These are phyloP conservation scores for Sarocladium brachiariae DNA, from an alignment of 2,329 filamentous ascomycete species.

Conservation along the genomic window DNA sequence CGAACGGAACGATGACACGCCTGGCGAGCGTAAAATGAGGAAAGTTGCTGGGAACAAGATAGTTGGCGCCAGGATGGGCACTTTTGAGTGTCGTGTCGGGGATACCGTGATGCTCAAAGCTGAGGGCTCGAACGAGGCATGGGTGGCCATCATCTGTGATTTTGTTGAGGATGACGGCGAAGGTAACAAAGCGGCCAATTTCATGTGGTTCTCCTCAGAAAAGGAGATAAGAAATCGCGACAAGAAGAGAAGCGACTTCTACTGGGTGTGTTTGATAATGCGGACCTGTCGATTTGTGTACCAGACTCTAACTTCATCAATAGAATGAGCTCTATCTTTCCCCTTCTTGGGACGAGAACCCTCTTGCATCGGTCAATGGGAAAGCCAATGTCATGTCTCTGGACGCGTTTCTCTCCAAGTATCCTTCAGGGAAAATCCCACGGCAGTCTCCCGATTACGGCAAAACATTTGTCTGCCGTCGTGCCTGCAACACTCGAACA, in stretches of 20 bases:
- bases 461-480: constrained; percentile 83
- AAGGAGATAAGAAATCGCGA: constrained; percentile 79
- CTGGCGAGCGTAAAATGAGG: constrained; percentile 27
- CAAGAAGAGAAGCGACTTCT: constrained; percentile 73
- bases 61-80: constrained; percentile 74
- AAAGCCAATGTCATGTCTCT: constrained; percentile 75
- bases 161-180: constrained; percentile 58
- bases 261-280: constrained; percentile 45
- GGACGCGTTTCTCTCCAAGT: constrained; percentile 57
- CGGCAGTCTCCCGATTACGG: constrained; percentile 67
- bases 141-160: constrained; percentile 83
- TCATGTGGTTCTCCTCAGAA: constrained; percentile 94
- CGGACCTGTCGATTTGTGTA: too few species aligned
- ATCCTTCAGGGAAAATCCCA: constrained; percentile 69
- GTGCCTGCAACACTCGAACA: constrained; percentile 83
- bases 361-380: constrained; percentile 82
- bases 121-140: constrained; percentile 78
- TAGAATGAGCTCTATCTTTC: constrained; percentile 91
- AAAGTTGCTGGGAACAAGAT: constrained; percentile 45
- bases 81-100: constrained; percentile 72
- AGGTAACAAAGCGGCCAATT: constrained; percentile 63
- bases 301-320: not conserved
- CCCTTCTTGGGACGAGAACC: constrained; percentile 78
- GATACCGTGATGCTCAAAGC: constrained; percentile 84
- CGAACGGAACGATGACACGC: constrained; percentile 19